Conservation (phyloP, 108 stramenopile species). For the Fragilaria radians region DNA sequence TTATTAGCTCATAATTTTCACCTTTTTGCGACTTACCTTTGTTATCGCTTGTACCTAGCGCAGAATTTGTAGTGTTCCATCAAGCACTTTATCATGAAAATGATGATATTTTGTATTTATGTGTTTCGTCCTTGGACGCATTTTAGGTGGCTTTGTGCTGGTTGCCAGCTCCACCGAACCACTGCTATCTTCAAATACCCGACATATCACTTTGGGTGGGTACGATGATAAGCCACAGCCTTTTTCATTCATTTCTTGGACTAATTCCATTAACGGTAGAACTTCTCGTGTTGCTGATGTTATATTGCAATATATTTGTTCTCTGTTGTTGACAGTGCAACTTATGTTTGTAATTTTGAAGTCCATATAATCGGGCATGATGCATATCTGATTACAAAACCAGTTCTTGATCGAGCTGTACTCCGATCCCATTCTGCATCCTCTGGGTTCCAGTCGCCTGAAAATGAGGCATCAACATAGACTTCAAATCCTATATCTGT, state of each 20-base stretch:
- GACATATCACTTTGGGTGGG: constrained; percentile 8
- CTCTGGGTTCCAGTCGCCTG: constrained; percentile 11
- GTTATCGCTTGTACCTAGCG: no score
- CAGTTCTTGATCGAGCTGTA: constrained; percentile 13
- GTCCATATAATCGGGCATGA: no score
- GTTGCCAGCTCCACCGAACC: constrained; percentile 21
- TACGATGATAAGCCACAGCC: no score
- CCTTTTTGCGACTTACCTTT: no score
- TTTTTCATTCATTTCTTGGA: no score
- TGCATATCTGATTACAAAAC: constrained; percentile 15
- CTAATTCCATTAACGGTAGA: constrained; percentile 18
- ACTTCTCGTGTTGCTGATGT: constrained; percentile 13
- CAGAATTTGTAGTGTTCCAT: no score
- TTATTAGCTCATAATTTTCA: no score
- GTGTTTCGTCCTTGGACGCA: constrained; percentile 21
- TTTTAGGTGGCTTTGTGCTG: constrained; percentile 1
- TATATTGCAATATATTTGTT: constrained; percentile 18
- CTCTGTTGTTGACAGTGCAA: no score
- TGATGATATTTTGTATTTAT: constrained; percentile 19
- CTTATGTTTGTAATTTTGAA: no score
- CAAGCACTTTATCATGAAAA: no score
- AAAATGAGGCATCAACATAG: constrained; percentile 23
- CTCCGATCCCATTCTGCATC: no score
- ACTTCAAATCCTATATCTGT: constrained; percentile 13
- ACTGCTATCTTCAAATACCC: constrained; percentile 28